phyloP scores from a whole-genome alignment of 257 asterid species.

The Mitragyna speciosa region DNA sequence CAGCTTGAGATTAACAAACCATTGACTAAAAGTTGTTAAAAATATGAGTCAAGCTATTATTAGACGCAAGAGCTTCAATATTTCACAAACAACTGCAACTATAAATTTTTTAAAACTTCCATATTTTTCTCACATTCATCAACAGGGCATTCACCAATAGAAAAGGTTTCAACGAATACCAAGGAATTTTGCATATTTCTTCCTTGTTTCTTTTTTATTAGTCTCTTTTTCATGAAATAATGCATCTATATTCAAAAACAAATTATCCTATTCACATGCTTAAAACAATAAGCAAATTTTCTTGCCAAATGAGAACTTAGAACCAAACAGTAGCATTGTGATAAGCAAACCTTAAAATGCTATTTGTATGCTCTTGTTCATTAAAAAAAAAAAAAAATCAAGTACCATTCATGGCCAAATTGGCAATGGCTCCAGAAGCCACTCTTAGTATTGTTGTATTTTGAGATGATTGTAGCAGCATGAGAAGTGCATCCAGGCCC shows the following conservation, averaged over 20 bases:
- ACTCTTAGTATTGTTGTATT: conserved; percentile 79
- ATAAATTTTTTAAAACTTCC: no score
- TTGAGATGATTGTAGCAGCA: conserved; percentile 72
- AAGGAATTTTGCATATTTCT: neutral
- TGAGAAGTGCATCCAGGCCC: conserved; percentile 80
- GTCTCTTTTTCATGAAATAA: neutral
- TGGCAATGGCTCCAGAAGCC: conserved; percentile 97
- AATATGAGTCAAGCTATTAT: no score
- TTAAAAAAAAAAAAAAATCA: neutral
- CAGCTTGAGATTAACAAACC: neutral
- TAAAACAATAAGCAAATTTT: neutral
- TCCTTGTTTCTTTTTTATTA: neutral
- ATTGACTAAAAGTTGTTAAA: no score
- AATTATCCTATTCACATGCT: neutral
- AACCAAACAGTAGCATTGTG: neutral
- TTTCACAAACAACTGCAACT: neutral
- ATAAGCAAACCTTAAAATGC: neutral
- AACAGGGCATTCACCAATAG: neutral
- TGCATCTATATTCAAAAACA: neutral
- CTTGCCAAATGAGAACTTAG: neutral
- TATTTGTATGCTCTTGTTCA: neutral
- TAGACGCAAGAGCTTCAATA: neutral
- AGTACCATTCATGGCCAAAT: conserved; percentile 93
- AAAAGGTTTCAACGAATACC: no score
- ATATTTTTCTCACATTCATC: no score